Evolutionary conservation across 2,329 filamentous ascomycete genomes (phyloP), one percentile per base, ranked within the genome.

Genomic region (Colletotrichum endophyticum): DNA sequence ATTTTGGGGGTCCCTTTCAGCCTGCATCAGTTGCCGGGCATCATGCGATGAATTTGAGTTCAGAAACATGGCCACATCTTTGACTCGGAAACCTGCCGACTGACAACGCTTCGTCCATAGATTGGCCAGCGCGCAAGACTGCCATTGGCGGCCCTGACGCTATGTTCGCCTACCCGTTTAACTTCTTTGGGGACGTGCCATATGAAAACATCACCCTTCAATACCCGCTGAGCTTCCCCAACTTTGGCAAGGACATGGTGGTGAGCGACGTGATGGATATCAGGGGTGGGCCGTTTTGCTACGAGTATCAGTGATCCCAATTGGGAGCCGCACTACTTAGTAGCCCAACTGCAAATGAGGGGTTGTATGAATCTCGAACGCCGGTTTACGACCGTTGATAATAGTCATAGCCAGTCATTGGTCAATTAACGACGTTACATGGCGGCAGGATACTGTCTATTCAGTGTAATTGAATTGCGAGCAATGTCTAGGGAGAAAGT

Each of bases 191-290:
- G 53, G 34, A 39, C 1, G 56, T 70, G 25, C 66, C 66, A 2
- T 61, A 70, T 28, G 53, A 61, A 0, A 39, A 44, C 0, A 70
- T 59, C 32, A 70, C 67, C 1, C 28, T 61, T 1, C 66, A 57
- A 0, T 36, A 32, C 28, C 49, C 66, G 44, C 0, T 34, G 12
- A 34, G 49, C 0, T 68, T 53, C n/a, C 53, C 53, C 16, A 16
- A 30, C 9, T 44, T 22, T 2, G 32, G 34, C 67, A 70, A 36
- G 67, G 67, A 70, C 3, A 30, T 61, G 34, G 34, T 34, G 15
- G n/a, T 83, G n/a, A 69, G 73, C 7, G 80, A 82, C n/a, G 53
- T 82, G 19, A 83, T 82, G 80, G 78, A 82, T 67, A 80, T 80
- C 49, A 32, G 66, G 25, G 79, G 61, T 68, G 76, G 28, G 3